Evolutionary conservation across 2,329 filamentous ascomycete species (phyloP).

Genomic region (Aspergillus sp.): DNA sequence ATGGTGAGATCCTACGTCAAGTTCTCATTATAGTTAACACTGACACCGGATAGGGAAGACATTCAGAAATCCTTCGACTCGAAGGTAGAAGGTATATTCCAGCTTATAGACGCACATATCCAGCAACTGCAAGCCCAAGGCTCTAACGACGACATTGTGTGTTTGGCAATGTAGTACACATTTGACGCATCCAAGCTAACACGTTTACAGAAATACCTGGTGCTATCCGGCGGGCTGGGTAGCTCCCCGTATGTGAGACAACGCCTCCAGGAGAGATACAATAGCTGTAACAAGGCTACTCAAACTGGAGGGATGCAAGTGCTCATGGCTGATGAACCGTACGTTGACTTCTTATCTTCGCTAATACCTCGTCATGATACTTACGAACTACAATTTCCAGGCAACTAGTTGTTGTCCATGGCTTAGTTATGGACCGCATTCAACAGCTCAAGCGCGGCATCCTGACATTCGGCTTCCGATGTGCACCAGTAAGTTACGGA

Average conservation of each 20-base stretch:
- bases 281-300: slow-evolving; percentile 11
- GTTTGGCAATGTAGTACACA: no score
- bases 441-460: slow-evolving; percentile 32
- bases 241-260: slow-evolving; percentile 35
- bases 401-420: slow-evolving; percentile 37
- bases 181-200: background rate
- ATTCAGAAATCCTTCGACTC: slow-evolving; percentile 26
- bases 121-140: slow-evolving; percentile 25
- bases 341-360: slow-evolving; percentile 4
- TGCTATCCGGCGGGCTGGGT: slow-evolving; percentile 38
- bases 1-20: slow-evolving; percentile 19
- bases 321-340: slow-evolving; percentile 37
- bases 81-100: slow-evolving; percentile 32
- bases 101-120: slow-evolving; percentile 29
- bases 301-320: slow-evolving; percentile 29
- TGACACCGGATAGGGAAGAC: slow-evolving; percentile 15
- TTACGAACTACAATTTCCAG: slow-evolving; percentile 11
- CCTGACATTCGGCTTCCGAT: slow-evolving; percentile 32
- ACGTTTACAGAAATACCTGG: slow-evolving; percentile 26
- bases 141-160: slow-evolving; percentile 30
- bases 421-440: slow-evolving; percentile 36
- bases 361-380: no score
- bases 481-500: slow-evolving; percentile 39
- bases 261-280: slow-evolving; percentile 28
- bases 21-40: no score